Evolutionary conservation across 2,329 filamentous ascomycete species (phyloP).

Genomic region (Botrytis byssoidea): DNA sequence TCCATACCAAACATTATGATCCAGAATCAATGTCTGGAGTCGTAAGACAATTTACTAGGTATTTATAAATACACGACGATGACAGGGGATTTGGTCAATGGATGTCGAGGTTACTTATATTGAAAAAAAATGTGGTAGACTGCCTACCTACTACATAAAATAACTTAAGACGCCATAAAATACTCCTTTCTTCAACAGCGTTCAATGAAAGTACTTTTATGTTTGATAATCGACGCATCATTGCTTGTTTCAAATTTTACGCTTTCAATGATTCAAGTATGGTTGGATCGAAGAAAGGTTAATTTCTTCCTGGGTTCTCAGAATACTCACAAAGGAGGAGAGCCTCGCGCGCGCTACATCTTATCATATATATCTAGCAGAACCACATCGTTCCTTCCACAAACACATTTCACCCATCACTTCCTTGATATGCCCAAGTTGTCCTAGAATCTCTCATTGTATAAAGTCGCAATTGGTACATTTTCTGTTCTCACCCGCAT

Average conservation of each 20-base stretch:
- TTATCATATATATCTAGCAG: not conserved
- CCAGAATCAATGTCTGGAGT: not conserved
- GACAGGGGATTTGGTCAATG: not conserved
- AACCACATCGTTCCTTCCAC: constrained; percentile 1
- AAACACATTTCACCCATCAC: not conserved
- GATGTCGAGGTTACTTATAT: not conserved
- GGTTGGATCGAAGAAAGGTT: not conserved
- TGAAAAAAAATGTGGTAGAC: not conserved
- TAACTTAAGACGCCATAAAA: not conserved
- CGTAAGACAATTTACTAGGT: not conserved
- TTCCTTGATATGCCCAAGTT: not conserved
- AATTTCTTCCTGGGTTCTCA: not conserved
- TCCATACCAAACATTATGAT: not conserved
- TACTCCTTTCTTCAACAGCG: not conserved
- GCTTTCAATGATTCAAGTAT: not conserved
- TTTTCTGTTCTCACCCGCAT: not conserved
- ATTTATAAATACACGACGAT: not conserved
- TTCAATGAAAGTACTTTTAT: not conserved
- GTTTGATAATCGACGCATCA: not conserved
- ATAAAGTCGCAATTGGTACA: not conserved
- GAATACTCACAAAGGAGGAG: not conserved
- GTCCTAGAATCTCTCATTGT: no score
- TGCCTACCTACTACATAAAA: not conserved
- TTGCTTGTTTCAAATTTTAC: not conserved
- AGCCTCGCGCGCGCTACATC: not conserved